A percentile compares a stretch with the other conserved stretches of the same genome.
These are phyloP conservation scores for Cyberlindnera subsufficiens DNA, from an alignment of 805 yeast species.

Conservation along the genomic window DNA sequence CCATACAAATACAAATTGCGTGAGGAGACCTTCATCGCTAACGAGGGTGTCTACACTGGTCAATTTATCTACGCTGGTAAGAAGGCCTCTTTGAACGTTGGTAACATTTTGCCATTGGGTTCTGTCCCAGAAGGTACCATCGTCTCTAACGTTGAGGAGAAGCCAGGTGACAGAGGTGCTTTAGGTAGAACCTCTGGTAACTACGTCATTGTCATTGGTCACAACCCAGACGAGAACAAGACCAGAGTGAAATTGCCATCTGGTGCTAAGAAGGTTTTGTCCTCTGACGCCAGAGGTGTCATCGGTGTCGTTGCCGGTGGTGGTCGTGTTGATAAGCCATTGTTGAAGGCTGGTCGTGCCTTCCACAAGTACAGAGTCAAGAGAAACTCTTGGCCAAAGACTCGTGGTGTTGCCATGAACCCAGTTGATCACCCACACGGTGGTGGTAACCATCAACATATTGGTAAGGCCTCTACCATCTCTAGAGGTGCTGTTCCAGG, in stretches of 20 bases:
- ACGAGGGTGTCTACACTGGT: constrained; percentile 99
- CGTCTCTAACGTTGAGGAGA: constrained; percentile 96
- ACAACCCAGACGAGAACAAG: constrained; percentile 98
- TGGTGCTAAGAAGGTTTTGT: constrained; percentile 95
- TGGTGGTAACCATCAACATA: constrained; percentile 99
- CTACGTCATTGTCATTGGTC: constrained; percentile 98
- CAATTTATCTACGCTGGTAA: constrained; percentile 99
- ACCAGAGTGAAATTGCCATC: constrained; percentile 99
- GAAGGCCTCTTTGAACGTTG: constrained; percentile 94
- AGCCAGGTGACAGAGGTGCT: constrained; percentile 99
- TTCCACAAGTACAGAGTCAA: constrained; percentile 99
- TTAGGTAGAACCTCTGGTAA: constrained; percentile 99
- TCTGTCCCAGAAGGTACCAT: constrained; percentile 99
- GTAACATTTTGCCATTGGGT: constrained; percentile 96
- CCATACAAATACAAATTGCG: constrained; percentile 98
- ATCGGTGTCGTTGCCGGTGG: constrained; percentile 99
- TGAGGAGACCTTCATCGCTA: constrained; percentile 98
- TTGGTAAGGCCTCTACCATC: constrained; percentile 99
- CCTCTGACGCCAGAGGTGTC: constrained; percentile 98
- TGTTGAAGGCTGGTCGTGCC: constrained; percentile 99
- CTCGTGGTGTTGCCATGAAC: constrained; percentile 99
- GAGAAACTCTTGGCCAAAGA: constrained; percentile 99
- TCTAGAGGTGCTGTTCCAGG: constrained; percentile 99
- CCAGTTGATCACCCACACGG: constrained; percentile 99
- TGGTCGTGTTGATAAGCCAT: constrained; percentile 99